phyloP scores from a whole-genome alignment of 1,284 basidiomycete species.

The Fistulina hepatica region DNA sequence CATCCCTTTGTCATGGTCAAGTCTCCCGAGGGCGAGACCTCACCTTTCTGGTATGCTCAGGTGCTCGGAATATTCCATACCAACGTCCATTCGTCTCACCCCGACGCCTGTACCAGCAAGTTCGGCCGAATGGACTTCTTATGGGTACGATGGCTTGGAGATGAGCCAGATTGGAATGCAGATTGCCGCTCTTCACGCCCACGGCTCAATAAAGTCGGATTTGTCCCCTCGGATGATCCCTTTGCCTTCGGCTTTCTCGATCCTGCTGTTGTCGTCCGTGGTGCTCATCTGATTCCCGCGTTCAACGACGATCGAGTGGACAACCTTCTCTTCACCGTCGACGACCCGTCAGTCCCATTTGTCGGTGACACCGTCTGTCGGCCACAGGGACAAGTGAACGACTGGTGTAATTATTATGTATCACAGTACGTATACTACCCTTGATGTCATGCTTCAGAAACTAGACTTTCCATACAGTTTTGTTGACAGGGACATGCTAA shows the following conservation, averaged over 20 bases:
- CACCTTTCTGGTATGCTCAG: slow-evolving; percentile 18
- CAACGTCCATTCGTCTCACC: background rate
- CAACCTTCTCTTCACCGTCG: slow-evolving; percentile 17
- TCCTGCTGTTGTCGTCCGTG: slow-evolving; percentile 25
- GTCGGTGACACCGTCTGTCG: no score
- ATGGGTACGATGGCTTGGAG: slow-evolving; percentile 28
- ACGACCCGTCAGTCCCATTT: slow-evolving; percentile 11
- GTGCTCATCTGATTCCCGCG: slow-evolving; percentile 26
- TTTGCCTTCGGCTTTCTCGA: slow-evolving; percentile 32
- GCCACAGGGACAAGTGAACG: no score
- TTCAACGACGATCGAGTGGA: slow-evolving; percentile 21
- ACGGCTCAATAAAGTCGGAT: slow-evolving; percentile 22
- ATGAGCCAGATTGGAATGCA: slow-evolving; percentile 11
- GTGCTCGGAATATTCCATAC: slow-evolving; percentile 18
- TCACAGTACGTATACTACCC: slow-evolving; percentile 24
- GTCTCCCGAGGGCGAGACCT: slow-evolving; percentile 8
- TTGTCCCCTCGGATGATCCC: slow-evolving; percentile 19
- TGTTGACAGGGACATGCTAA: slow-evolving; percentile 8
- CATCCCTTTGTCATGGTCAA: slow-evolving; percentile 20
- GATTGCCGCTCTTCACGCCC: slow-evolving; percentile 17
- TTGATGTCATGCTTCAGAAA: background rate
- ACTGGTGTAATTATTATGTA: slow-evolving; percentile 22
- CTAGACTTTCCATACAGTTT: slow-evolving; percentile 2
- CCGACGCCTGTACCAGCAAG: no score
- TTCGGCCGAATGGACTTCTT: slow-evolving; percentile 21